phyloP scores from a whole-genome alignment of 768 basidiomycete species.

The Mycena filopes region DNA sequence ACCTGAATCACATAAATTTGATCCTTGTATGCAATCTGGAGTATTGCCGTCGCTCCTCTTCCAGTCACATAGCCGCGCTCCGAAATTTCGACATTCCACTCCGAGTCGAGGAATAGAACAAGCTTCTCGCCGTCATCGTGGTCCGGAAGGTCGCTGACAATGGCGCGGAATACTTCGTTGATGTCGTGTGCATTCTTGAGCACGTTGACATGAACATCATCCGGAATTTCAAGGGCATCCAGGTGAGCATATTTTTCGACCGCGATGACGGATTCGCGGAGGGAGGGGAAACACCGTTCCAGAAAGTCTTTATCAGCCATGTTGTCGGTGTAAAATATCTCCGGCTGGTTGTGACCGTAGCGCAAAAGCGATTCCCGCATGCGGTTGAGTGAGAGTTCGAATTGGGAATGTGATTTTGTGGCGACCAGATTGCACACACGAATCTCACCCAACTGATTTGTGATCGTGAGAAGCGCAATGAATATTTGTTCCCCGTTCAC shows the following conservation, averaged over 20 bases:
- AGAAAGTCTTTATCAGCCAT: constrained; percentile 35
- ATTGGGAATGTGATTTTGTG: constrained; percentile 44
- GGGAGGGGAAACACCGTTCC: constrained; percentile 32
- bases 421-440: constrained; percentile 35
- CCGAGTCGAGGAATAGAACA: constrained; percentile 8
- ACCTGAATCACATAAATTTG: constrained; percentile 2
- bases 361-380: constrained; percentile 13
- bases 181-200: not conserved
- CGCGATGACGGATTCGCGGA: constrained; percentile 35
- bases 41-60: not conserved
- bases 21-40: constrained; percentile 1
- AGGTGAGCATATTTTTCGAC: constrained; percentile 40
- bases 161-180: not conserved
- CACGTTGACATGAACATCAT: not conserved
- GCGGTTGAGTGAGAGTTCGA: not conserved
- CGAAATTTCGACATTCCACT: constrained; percentile 16
- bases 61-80: not conserved
- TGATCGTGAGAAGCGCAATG: not conserved
- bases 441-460: constrained; percentile 18
- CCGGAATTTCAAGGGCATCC: not conserved
- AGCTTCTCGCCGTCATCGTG: not conserved
- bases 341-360: constrained; percentile 23
- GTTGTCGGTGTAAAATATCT: constrained; percentile 31
- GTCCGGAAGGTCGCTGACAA: constrained; percentile 8
- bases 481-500: constrained; percentile 9